Conservation (phyloP, 2,329 filamentous ascomycete genomes). For the Fusarium piperis region DNA sequence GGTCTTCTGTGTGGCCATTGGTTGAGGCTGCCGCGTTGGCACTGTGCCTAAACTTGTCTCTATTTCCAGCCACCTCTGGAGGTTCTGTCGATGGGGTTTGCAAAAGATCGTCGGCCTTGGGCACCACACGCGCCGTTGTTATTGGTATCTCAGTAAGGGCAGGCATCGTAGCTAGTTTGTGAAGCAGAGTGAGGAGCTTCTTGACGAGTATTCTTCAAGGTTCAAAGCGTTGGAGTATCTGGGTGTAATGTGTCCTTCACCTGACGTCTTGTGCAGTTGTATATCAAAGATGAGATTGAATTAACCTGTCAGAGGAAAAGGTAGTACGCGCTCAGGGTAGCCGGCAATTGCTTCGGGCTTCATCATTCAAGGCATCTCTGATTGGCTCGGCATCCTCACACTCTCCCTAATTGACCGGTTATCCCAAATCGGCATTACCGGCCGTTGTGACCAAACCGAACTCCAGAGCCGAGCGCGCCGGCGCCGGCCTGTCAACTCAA, state of each 20-base stretch:
- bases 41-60: background rate
- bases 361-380: background rate
- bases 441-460: background rate
- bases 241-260: background rate
- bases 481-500: background rate
- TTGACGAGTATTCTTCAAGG: background rate
- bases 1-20: constrained; percentile 29
- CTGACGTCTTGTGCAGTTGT: background rate
- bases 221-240: background rate
- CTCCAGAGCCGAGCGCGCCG: background rate
- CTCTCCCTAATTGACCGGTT: background rate
- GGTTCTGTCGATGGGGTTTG: constrained; percentile 30
- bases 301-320: background rate
- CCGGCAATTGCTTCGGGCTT: background rate
- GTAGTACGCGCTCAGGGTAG: background rate
- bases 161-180: constrained; percentile 13
- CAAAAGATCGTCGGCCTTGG: background rate
- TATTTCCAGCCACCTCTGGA: constrained; percentile 18
- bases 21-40: background rate
- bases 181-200: background rate
- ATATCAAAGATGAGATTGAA: background rate
- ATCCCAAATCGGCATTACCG: background rate
- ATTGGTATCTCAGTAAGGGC: constrained; percentile 27
- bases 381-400: background rate
- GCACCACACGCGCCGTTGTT: background rate